Evolutionary conservation across 495 filamentous ascomycete genomes (phyloP).

Genomic region (Talaromyces trachyspermus): DNA sequence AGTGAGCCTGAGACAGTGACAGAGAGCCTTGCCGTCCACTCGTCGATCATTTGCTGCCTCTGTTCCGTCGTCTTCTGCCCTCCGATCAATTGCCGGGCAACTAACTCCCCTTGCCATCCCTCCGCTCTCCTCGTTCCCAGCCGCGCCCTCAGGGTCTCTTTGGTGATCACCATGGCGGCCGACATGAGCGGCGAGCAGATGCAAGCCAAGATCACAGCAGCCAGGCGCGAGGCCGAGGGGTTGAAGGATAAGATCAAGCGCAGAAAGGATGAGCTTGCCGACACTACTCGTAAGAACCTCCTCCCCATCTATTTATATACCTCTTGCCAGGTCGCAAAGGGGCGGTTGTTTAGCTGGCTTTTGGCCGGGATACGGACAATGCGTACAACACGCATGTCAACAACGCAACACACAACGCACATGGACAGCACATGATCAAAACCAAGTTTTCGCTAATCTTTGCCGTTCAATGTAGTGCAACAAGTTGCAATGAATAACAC

Average conservation of each 20-base stretch:
- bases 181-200: conserved; percentile 67
- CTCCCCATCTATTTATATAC: not conserved
- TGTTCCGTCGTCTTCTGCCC: not conserved
- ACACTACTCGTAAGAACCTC: conserved; percentile 79
- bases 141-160: conserved; percentile 4
- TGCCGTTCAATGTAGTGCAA: conserved; percentile 53
- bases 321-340: too few relatives aligned
- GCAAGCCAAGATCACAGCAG: conserved; percentile 87
- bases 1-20: too few relatives aligned
- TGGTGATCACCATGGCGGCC: conserved; percentile 39
- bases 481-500: conserved; percentile 83
- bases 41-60: not conserved
- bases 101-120: conserved; percentile 14
- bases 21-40: too few relatives aligned
- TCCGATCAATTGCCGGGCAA: conserved; percentile 16
- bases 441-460: conserved; percentile 11
- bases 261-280: conserved; percentile 98
- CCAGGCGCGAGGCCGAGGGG: conserved; percentile 93
- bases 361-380: too few relatives aligned
- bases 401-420: too few relatives aligned
- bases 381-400: too few relatives aligned
- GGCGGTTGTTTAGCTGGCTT: too few relatives aligned
- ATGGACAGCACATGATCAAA: too few relatives aligned
- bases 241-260: conserved; percentile 98
- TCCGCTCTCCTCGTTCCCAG: not conserved